Evolutionary conservation across 768 basidiomycete species (phyloP), one percentile per base, ranked within the genome.

Genomic region (Podaxis sp.): DNA sequence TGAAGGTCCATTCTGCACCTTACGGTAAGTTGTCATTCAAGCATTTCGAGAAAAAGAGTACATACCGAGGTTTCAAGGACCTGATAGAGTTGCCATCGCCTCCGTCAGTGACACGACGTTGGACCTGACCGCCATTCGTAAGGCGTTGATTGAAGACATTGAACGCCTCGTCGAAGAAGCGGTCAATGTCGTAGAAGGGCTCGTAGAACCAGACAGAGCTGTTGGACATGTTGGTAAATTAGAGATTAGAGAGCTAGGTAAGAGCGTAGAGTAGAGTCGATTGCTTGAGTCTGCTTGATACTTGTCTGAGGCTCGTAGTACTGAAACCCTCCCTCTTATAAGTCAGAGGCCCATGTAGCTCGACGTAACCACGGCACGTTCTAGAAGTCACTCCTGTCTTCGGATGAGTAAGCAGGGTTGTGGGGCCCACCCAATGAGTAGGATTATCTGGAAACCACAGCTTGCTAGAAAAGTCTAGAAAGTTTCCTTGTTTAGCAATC

Each of bases 1-100:
- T 79, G 74, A 2, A 86, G 58, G 64, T 86, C 78, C 75, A 85
- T 79, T 64, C 85, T 76, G 25, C 8, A 50, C 8, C 25, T n/a
- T 17, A 11, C 37, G 3, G 36, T 25, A 15, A 22, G 46, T 22
- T 22, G 17, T 49, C 8, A 25, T 53, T 19, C 40, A 41, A 13
- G 22, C n/a, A 29, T 17, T 43, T 7, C 15, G 4, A 41, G 13
- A 29, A 8, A 15, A 8, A 27, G 27, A 57, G 2, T 41, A 46
- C 61, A 17, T 62, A 69, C 71, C 69, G 63, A 57, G 71, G 70
- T 56, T 68, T 71, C 13, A 69, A 55, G 61, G 63, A 37, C 25
- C 67, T 61, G 52, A 64, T 37, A 38, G 49, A 59, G 58, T 24
- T 24, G 8, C 54, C 58, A 22, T 64, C 64, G 27, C 64, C 66